Evolutionary conservation across 495 filamentous ascomycete species (phyloP), one percentile per base, ranked within the genome.

Genomic region (Penicillium macrosclerotiorum): DNA sequence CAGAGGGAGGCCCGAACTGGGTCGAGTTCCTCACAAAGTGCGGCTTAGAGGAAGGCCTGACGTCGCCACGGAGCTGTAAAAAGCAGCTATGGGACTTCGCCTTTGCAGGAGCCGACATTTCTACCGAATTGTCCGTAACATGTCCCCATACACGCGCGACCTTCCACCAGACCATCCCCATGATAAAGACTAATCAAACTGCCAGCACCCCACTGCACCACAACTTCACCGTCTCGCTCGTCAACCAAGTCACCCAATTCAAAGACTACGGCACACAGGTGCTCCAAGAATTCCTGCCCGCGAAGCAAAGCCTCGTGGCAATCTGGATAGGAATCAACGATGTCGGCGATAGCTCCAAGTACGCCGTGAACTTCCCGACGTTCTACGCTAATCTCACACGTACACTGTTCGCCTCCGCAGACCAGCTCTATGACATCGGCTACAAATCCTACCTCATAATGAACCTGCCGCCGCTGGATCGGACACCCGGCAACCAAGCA

Each of bases 71-170:
- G 16, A 57, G 39, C 20, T 75, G 76, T 54, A 41, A 58, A 22
- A 66, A 52, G 26, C 69, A 78, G 39, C 67, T 79, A 7, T 80
- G 75, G 75, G 72, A 80, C 40, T 80, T 79, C 57, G 74, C 77
- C 3, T 80, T 79, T 48, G 76, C 69, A 17, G 76, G 77, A 0
- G 63, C 75, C 14, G 76, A 79, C 45, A 68, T 79, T 35, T 70
- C 62, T 8, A 62, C 60, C 8, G 55, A 59, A 29, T 69, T 65
- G 63, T 69, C 54, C 32, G 63, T 36, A 36, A 0, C 19, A 33
- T 20, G 9, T 8, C 1, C 26, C 17, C 5, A 18, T 8, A 18
- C 13, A 34, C 19, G 5, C 14, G n/a, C 17, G 16, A 9, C 16
- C 3, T 18, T 1, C 12, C 23, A 20, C 35, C 24, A 37, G 24